Evolutionary conservation across 139 green algal genomes (phyloP), one percentile per base, ranked within the genome.

Genomic region (Raphidocelis subcapitata): DNA sequence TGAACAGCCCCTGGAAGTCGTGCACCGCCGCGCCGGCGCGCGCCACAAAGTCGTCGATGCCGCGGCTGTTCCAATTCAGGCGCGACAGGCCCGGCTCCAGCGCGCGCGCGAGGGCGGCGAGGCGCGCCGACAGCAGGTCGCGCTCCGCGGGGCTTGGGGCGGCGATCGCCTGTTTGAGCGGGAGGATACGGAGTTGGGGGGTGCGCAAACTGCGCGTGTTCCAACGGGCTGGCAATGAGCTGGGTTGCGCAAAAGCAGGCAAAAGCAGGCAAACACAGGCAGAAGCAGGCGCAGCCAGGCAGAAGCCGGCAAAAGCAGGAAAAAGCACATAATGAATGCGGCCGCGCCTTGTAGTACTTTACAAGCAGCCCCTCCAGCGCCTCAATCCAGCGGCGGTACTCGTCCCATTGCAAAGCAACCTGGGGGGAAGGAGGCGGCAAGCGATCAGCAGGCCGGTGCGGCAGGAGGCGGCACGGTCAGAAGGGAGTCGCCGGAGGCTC

Each of bases 41-140:
- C 26, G 72, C 78, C 54, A 94, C 87, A 84, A 97, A 98, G 31
- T 94, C 86, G 1, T 80, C 74, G 55, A 98, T 96, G 81, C 87
- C 88, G 28, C 97, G 85, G 36, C 83, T 92, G 81, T 95, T 95
- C 94, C 94, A 98, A 85, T 97, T 97, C 18, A 96, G 84, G 51
- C 84, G 87, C 18, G 73, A 76, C 72, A 97, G 90, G 65, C 92
- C 94, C 4, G 92, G 86, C 28, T 92, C 74, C 64, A 98, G 82
- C 36, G 66, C 80, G 5, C 54, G 21, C 67, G 93, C 82, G 61
- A 98, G 88, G 62, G 86, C 62, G 33, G 75, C 59, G 44, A 96
- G 81, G 52, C 86, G 85, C 32, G 80, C 68, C 2, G 62, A 62
- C 80, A 97, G 82, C 52, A 97, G 82, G 56, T 82, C 72, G 5